Base-by-base conservation (phyloP, 1,284 basidiomycete genomes). In the Pseudozyma hubeiensis region DNA sequence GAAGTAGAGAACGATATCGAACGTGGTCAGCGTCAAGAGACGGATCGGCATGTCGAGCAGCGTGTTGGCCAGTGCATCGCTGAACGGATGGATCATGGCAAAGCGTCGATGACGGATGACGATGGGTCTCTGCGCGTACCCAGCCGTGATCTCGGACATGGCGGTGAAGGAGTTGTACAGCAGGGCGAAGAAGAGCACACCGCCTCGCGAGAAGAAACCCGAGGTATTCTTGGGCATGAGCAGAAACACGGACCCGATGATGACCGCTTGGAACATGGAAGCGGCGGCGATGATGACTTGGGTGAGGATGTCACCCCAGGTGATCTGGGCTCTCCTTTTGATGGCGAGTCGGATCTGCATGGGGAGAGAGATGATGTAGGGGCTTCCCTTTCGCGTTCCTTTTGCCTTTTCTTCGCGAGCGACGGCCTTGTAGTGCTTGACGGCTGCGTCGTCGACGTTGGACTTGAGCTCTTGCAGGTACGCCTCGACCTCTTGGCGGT, bases 151-250 rank as follows among this genome's bases (percentile, higher is more conserved):
- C 54, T 81, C 80, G 37, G 72, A 65, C 75, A 87, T 81, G 31
- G 85, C 85, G 39, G 87, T 85, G 57, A 88, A 81, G 7, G 86
- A 85, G 58, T 87, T 87, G 81, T 85, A 88, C 10, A 80, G 75
- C 30, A 79, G 45, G 6, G 66, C 63, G 30, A 69, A 65, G 63
- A 65, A 69, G 24, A 75, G 50, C 13, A 86, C 83, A 85, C 93
- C 93, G 4, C 92, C 92, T 19, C 93, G 89, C 14, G 91, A 90
- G 87, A 91, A 95, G 83, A 89, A 91, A 13, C 89, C 90, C 0
- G 86, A 83, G 0, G 93, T 92, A 6, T 86, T 84, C 16, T 89
- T 86, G 0, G 89, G 86, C 51, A 91, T 85, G 5, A 88, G 86
- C 68, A 90, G 87, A 86, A 92, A 96, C 37, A 91, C 88, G 0